Evolutionary conservation across 805 yeast genomes (phyloP).

Genomic region (Allodekkera sacchari): DNA sequence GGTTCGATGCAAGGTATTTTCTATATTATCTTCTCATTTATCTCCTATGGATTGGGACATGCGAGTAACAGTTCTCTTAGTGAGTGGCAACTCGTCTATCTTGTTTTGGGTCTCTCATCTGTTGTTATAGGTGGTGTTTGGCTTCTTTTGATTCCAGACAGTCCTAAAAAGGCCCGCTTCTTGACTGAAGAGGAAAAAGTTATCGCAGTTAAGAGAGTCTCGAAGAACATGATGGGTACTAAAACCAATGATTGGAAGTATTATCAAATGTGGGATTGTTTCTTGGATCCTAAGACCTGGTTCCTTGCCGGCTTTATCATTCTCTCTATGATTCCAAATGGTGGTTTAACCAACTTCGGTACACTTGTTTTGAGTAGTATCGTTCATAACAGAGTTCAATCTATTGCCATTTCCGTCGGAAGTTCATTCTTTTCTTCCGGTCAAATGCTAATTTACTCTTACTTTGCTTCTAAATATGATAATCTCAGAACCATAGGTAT

Average conservation of each 20-base stretch:
- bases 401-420: constrained; percentile 10
- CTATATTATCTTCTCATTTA: constrained; percentile 21
- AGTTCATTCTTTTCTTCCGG: constrained; percentile 18
- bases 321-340: constrained; percentile 23
- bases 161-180: constrained; percentile 39
- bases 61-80: constrained; percentile 15
- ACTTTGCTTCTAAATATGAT: constrained; percentile 8
- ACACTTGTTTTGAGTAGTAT: constrained; percentile 16
- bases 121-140: constrained; percentile 24
- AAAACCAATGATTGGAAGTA: constrained; percentile 21
- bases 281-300: constrained; percentile 17
- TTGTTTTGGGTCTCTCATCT: constrained; percentile 48
- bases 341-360: constrained; percentile 22
- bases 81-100: constrained; percentile 33
- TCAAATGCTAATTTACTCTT: constrained; percentile 14
- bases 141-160: constrained; percentile 29
- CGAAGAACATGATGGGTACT: constrained; percentile 22
- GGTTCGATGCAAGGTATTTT: constrained; percentile 20
- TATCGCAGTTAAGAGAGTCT: constrained; percentile 18
- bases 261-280: constrained; percentile 14
- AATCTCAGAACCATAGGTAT: constrained; percentile 16
- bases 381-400: constrained; percentile 11
- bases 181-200: constrained; percentile 28
- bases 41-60: constrained; percentile 26
- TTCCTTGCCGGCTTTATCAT: constrained; percentile 14